Conservation (phyloP, 805 yeast species). For the Suhomyces xylopsoci region DNA sequence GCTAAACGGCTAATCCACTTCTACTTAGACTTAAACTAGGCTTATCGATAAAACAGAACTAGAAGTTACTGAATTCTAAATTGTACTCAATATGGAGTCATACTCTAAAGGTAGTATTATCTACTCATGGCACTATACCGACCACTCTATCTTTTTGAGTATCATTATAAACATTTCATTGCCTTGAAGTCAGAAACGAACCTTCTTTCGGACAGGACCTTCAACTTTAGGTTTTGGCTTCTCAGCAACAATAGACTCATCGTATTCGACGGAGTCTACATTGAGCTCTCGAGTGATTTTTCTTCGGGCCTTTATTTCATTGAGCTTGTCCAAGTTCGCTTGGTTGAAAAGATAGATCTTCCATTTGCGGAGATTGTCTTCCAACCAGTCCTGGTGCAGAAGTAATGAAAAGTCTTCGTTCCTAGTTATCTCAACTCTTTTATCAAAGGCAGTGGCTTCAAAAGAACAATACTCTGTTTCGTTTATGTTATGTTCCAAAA, state of each 20-base stretch:
- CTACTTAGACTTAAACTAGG: too few relatives aligned
- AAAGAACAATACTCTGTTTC: conserved; percentile 39
- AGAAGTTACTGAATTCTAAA: too few relatives aligned
- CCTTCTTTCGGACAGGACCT: conserved; percentile 3
- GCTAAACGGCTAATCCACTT: too few relatives aligned
- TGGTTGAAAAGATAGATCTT: conserved; percentile 26
- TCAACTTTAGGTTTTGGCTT: not conserved
- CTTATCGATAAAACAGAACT: too few relatives aligned
- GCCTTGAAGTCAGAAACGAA: too few relatives aligned
- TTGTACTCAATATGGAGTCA: too few relatives aligned
- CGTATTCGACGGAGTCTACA: not conserved
- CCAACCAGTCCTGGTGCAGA: conserved; percentile 14
- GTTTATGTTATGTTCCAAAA: conserved; percentile 31
- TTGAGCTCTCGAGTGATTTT: not conserved
- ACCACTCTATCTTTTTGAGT: too few relatives aligned
- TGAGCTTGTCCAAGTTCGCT: conserved; percentile 28
- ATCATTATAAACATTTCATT: too few relatives aligned
- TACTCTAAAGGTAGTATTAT: too few relatives aligned
- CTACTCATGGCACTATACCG: too few relatives aligned
- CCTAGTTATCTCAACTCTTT: conserved; percentile 21
- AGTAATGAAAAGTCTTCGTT: conserved; percentile 20
- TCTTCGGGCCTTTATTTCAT: conserved; percentile 19
- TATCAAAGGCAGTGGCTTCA: conserved; percentile 16
- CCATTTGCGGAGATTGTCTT: conserved; percentile 19
- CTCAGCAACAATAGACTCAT: not conserved